Evolutionary conservation across 176 grass and related monocot genomes (phyloP).

Genomic region (Oryza officinalis): DNA sequence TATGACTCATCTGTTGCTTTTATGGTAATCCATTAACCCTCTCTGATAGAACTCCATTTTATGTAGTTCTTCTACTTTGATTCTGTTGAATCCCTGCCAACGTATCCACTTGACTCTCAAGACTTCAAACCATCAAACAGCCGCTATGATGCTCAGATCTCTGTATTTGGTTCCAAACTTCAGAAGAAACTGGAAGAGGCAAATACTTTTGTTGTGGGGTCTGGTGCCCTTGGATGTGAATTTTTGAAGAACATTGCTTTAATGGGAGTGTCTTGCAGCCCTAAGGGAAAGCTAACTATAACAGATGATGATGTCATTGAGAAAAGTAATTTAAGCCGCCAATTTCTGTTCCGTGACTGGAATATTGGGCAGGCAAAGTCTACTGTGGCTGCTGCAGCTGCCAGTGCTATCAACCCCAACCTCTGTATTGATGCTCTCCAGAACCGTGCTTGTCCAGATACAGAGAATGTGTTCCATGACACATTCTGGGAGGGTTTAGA

Average conservation of each 20-base stretch:
- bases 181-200: slow-evolving; percentile 77
- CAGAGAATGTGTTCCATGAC: slow-evolving; percentile 74
- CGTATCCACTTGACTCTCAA: slow-evolving; percentile 51
- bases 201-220: slow-evolving; percentile 71
- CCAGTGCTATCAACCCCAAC: slow-evolving; percentile 52
- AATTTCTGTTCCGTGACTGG: slow-evolving; percentile 78
- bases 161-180: slow-evolving; percentile 76
- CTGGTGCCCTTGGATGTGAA: slow-evolving; percentile 77
- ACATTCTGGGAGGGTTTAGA: slow-evolving; percentile 64
- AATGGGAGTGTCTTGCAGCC: slow-evolving; percentile 63
- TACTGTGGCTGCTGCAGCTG: slow-evolving; percentile 50
- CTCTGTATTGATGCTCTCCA: slow-evolving; percentile 59
- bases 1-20: not conserved
- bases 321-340: slow-evolving; percentile 77
- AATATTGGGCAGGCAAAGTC: slow-evolving; percentile 76
- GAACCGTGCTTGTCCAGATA: slow-evolving; percentile 67
- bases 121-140: slow-evolving; percentile 63
- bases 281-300: slow-evolving; percentile 68
- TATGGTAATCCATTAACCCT: not conserved
- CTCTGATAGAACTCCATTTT: slow-evolving; percentile 18
- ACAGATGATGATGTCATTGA: slow-evolving; percentile 81
- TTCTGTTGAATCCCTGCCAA: slow-evolving; percentile 74
- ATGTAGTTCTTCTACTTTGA: slow-evolving; percentile 86
- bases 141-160: slow-evolving; percentile 72
- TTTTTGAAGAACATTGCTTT: slow-evolving; percentile 85